Evolutionary conservation across 768 basidiomycete genomes (phyloP).

Genomic region (Sarcomyxa edulis): DNA sequence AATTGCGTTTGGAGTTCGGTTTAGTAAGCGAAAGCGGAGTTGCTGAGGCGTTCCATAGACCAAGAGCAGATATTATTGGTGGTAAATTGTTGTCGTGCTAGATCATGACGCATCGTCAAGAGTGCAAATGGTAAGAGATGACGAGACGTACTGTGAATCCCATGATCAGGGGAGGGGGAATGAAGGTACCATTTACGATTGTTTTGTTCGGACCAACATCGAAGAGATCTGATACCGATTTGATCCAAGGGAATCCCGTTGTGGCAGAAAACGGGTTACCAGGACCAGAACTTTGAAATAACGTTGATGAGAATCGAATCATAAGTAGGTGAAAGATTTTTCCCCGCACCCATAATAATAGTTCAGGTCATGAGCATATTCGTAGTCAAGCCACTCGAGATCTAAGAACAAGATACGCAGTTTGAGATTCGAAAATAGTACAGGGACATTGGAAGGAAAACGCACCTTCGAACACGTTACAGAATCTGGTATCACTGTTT

Average conservation of each 20-base stretch:
- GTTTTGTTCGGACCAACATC: conserved; percentile 21
- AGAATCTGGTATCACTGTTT: conserved; percentile 32
- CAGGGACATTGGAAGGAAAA: conserved; percentile 1
- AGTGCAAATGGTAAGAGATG: neutral
- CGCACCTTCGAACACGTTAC: conserved; percentile 32
- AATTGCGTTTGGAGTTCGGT: conserved; percentile 24
- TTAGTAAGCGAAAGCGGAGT: conserved; percentile 26
- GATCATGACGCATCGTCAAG: neutral
- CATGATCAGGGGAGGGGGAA: conserved; percentile 35
- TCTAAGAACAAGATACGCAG: conserved; percentile 13
- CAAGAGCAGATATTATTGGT: conserved; percentile 35
- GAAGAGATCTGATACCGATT: conserved; percentile 32
- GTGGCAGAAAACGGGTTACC: conserved; percentile 37
- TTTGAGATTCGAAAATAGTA: neutral
- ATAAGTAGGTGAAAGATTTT: neutral
- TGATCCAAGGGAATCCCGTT: conserved; percentile 33
- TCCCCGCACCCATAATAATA: conserved; percentile 37
- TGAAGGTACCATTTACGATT: conserved; percentile 19
- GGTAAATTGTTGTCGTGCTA: conserved; percentile 43
- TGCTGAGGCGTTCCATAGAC: conserved; percentile 34
- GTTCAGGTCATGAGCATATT: conserved; percentile 39
- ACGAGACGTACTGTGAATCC: conserved; percentile 31
- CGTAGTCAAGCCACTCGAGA: conserved; percentile 37
- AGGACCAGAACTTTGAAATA: conserved; percentile 30
- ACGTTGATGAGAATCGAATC: neutral